These are phyloP conservation scores for Saturnispora quitensis DNA, from an alignment of 805 yeast genomes.

Conservation along the genomic window DNA sequence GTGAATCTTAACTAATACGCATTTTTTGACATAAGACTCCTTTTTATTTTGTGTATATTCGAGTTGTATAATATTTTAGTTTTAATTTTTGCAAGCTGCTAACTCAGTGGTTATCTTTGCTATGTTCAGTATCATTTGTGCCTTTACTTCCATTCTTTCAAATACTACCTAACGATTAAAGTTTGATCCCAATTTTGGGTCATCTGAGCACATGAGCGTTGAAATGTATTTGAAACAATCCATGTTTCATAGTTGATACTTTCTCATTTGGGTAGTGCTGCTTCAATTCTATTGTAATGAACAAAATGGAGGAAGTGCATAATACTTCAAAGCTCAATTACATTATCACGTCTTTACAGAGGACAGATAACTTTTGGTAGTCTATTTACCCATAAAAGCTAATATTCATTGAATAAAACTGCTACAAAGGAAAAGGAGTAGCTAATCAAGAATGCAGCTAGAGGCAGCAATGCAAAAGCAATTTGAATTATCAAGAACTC, in stretches of 20 bases:
- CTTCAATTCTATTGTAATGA: not conserved
- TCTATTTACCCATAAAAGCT: not conserved
- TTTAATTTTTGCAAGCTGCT: not conserved
- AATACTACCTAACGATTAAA: not conserved
- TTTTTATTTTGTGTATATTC: not conserved
- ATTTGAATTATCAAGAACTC: conserved; percentile 16
- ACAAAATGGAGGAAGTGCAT: not conserved
- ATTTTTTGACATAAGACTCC: not conserved
- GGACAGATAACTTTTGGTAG: not conserved
- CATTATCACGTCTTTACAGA: not conserved
- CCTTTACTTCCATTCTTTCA: too few relatives aligned
- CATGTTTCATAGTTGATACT: not conserved
- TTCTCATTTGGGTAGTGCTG: not conserved
- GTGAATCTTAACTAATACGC: not conserved
- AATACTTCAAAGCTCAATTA: not conserved
- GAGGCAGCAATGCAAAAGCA: conserved; percentile 18
- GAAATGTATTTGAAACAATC: not conserved
- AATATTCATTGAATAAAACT: not conserved
- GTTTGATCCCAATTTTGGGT: not conserved
- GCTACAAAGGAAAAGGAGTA: not conserved
- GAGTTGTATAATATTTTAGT: not conserved
- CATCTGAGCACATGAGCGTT: not conserved
- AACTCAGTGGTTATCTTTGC: not conserved
- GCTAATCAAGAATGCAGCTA: conserved; percentile 3
- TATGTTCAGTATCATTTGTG: not conserved